Conservation (phyloP, 768 basidiomycete genomes). For the Imleria badia region DNA sequence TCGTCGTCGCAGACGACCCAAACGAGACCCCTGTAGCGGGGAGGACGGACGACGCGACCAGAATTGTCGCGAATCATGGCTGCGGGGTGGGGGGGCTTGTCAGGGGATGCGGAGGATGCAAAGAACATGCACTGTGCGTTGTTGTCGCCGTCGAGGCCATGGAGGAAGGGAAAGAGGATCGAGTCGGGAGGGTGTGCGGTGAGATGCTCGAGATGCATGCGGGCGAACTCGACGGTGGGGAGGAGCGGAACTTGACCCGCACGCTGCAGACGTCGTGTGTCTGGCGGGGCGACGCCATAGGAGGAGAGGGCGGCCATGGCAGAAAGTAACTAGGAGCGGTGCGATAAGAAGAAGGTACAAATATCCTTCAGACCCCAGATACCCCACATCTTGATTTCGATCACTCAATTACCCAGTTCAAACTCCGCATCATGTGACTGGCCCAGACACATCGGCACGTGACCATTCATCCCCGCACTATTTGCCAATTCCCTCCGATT, state of each 20-base stretch:
- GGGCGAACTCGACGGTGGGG: slow-evolving; percentile 51
- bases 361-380: slow-evolving; percentile 19
- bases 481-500: slow-evolving; percentile 22
- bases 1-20: slow-evolving; percentile 84
- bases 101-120: slow-evolving; percentile 33
- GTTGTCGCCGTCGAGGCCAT: slow-evolving; percentile 83
- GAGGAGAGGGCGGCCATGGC: slow-evolving; percentile 14
- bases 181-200: slow-evolving; percentile 75
- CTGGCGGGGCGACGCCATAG: slow-evolving; percentile 25
- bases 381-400: slow-evolving; percentile 22
- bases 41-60: slow-evolving; percentile 34
- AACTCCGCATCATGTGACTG: slow-evolving; percentile 19
- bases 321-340: neutral
- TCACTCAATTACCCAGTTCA: slow-evolving; percentile 5
- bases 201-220: slow-evolving; percentile 61
- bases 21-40: slow-evolving; percentile 69
- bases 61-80: slow-evolving; percentile 25
- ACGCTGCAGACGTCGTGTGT: neutral
- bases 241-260: slow-evolving; percentile 30
- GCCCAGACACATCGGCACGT: slow-evolving; percentile 18
- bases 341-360: slow-evolving; percentile 26
- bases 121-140: slow-evolving; percentile 82
- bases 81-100: slow-evolving; percentile 16
- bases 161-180: slow-evolving; percentile 85
- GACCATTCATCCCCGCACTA: slow-evolving; percentile 18